Evolutionary conservation across 805 yeast species (phyloP).

Genomic region (Saccharomycopsis javanensis): DNA sequence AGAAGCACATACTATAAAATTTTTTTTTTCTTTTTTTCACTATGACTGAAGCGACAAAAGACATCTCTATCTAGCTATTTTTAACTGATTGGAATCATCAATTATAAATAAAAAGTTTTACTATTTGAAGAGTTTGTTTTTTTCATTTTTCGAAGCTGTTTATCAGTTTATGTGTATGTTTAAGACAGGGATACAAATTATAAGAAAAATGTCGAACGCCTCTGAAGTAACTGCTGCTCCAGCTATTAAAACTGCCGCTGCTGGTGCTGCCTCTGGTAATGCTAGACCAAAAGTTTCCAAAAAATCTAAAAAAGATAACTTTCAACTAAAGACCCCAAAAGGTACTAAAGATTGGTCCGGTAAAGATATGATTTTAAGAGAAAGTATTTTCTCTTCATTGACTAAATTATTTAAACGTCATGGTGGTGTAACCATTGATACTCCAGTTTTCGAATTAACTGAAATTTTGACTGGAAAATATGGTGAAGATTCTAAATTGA

Average conservation of each 20-base stretch:
- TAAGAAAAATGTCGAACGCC: slow-evolving; percentile 15
- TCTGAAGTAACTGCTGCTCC: slow-evolving; percentile 4
- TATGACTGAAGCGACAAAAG: not conserved
- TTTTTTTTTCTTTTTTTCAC: not conserved
- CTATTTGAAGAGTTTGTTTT: too few species aligned
- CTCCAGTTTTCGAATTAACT: slow-evolving; percentile 94
- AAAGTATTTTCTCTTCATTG: slow-evolving; percentile 69
- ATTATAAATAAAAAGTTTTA: too few species aligned
- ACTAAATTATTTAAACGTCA: slow-evolving; percentile 79
- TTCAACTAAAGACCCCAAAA: slow-evolving; percentile 86
- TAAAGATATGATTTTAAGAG: slow-evolving; percentile 91
- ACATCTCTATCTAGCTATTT: too few species aligned
- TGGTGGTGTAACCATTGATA: slow-evolving; percentile 97
- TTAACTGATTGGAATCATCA: too few species aligned
- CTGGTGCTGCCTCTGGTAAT: slow-evolving; percentile 20
- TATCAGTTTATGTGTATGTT: not conserved
- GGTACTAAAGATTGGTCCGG: slow-evolving; percentile 99
- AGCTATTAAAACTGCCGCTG: slow-evolving; percentile 8
- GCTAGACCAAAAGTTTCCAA: slow-evolving; percentile 18
- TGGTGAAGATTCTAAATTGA: slow-evolving; percentile 96
- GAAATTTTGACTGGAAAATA: slow-evolving; percentile 95
- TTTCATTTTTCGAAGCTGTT: not conserved
- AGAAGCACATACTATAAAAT: not conserved
- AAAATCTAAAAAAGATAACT: slow-evolving; percentile 41
- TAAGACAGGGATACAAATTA: not conserved